These are phyloP conservation scores for Athelia sp. DNA, from an alignment of 1,284 basidiomycete genomes.

Conservation along the genomic window DNA sequence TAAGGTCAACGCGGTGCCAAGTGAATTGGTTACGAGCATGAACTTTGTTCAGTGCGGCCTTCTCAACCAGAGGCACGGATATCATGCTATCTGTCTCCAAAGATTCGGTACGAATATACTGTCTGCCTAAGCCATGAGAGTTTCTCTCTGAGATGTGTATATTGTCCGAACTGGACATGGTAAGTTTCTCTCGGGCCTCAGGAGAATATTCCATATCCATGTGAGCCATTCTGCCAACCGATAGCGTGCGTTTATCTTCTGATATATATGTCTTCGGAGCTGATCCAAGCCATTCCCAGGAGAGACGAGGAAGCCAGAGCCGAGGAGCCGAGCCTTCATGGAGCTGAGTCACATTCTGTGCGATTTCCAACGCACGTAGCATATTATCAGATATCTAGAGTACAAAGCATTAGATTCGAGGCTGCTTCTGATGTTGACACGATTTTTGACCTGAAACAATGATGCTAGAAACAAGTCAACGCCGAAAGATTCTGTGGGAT, in stretches of 20 bases:
- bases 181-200: too few species aligned
- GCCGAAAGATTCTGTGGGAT: conserved; percentile 29
- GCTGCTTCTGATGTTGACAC: too few species aligned
- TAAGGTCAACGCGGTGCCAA: conserved; percentile 4
- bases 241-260: conserved; percentile 29
- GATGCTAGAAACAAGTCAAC: conserved; percentile 39
- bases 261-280: conserved; percentile 32
- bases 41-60: too few species aligned
- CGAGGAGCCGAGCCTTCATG: conserved; percentile 31
- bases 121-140: too few species aligned
- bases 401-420: too few species aligned
- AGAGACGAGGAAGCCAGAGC: conserved; percentile 40
- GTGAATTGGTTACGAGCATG: conserved; percentile 6
- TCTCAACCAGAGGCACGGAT: too few species aligned
- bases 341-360: conserved; percentile 25
- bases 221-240: not conserved
- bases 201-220: not conserved
- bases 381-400: conserved; percentile 43
- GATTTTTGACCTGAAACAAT: conserved; percentile 40
- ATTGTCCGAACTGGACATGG: conserved; percentile 1
- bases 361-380: conserved; percentile 29
- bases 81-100: not conserved
- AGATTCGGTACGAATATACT: not conserved
- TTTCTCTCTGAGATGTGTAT: too few species aligned
- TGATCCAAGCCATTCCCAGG: conserved; percentile 43